Conservation (phyloP, 2,329 filamentous ascomycete genomes). For the Talaromyces sp. region DNA sequence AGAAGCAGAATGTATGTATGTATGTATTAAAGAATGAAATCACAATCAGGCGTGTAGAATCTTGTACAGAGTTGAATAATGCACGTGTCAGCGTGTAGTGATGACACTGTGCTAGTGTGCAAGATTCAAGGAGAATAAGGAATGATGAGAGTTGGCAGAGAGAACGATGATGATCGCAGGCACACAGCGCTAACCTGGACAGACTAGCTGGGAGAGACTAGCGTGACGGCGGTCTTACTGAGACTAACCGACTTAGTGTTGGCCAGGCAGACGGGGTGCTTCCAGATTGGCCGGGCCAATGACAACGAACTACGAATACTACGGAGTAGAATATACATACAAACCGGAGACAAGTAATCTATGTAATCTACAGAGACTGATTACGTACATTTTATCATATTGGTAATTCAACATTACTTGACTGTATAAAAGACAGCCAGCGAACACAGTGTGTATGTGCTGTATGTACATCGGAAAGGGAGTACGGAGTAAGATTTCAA, state of each 20-base stretch:
- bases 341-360: background rate
- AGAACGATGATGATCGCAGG: conserved; percentile 10
- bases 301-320: too few relatives aligned
- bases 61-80: background rate
- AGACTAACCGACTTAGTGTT: background rate
- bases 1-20: background rate
- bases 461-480: background rate
- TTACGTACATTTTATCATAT: background rate
- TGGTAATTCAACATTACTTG: background rate
- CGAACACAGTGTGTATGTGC: background rate
- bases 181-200: background rate
- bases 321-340: too few relatives aligned
- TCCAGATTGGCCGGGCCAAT: background rate
- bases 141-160: conserved; percentile 7
- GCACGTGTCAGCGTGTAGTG: background rate
- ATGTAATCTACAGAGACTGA: background rate
- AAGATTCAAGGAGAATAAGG: background rate
- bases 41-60: background rate
- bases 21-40: background rate
- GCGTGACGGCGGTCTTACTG: background rate
- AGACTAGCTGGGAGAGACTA: background rate
- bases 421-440: background rate
- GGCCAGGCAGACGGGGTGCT: background rate
- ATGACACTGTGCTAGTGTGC: background rate
- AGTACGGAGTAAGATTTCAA: background rate